These are phyloP conservation scores for Sarocladium kiliense DNA, from an alignment of 2,329 filamentous ascomycete genomes.

Conservation along the genomic window DNA sequence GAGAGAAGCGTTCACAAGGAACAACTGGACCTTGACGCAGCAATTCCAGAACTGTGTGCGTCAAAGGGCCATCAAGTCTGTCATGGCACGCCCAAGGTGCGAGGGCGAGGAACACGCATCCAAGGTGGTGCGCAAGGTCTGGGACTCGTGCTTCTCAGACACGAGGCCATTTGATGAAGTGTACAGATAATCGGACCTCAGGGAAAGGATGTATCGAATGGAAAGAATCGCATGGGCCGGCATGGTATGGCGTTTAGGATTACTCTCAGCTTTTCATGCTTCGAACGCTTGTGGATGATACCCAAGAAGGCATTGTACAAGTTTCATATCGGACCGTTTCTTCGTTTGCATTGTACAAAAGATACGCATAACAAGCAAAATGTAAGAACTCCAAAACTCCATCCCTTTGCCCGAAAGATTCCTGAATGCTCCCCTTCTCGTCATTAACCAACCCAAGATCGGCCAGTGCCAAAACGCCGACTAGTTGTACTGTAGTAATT, in stretches of 20 bases:
- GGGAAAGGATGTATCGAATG: neutral
- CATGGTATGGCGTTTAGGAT: slow-evolving; percentile 7
- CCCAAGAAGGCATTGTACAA: neutral
- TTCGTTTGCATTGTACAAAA: neutral
- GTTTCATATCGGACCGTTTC: neutral
- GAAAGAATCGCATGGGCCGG: neutral
- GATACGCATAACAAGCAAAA: neutral
- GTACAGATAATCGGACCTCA: slow-evolving; percentile 62
- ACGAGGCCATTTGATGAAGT: slow-evolving; percentile 96
- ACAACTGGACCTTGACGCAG: slow-evolving; percentile 83
- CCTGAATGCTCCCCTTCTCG: slow-evolving; percentile 3
- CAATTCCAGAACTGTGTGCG: slow-evolving; percentile 94
- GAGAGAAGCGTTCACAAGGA: slow-evolving; percentile 76
- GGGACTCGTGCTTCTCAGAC: slow-evolving; percentile 94
- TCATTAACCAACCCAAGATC: slow-evolving; percentile 8
- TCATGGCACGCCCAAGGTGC: slow-evolving; percentile 72
- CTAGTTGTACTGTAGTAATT: neutral
- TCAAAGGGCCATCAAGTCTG: slow-evolving; percentile 70
- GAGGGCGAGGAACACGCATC: slow-evolving; percentile 82
- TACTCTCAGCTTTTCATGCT: slow-evolving; percentile 8
- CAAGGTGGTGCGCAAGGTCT: slow-evolving; percentile 93
- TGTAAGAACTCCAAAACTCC: slow-evolving; percentile 19
- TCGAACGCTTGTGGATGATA: slow-evolving; percentile 6
- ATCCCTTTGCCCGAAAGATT: slow-evolving; percentile 21
- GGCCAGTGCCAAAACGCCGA: slow-evolving; percentile 8